These are phyloP conservation scores for Alternaria conjuncta DNA, from an alignment of 2,329 filamentous ascomycete species.

Conservation along the genomic window DNA sequence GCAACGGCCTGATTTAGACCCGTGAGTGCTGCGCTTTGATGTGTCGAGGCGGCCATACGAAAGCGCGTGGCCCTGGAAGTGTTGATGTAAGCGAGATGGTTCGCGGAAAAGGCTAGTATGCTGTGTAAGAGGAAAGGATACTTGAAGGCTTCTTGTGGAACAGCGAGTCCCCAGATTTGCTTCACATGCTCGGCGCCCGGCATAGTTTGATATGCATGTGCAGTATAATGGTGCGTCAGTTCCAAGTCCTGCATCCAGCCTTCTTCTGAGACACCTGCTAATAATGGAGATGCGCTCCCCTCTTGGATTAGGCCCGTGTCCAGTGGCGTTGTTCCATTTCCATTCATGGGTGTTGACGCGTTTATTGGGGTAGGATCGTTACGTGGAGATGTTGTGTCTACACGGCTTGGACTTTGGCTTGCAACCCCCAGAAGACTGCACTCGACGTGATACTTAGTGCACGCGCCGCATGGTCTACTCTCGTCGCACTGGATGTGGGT, in stretches of 20 bases:
- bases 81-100: slow-evolving; percentile 42
- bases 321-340: background rate
- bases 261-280: background rate
- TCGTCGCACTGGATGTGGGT: slow-evolving; percentile 37
- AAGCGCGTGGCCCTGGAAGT: slow-evolving; percentile 25
- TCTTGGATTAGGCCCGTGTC: background rate
- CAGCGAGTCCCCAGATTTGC: slow-evolving; percentile 41
- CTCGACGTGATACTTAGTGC: slow-evolving; percentile 34
- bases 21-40: slow-evolving; percentile 34
- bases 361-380: background rate
- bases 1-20: slow-evolving; percentile 29
- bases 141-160: slow-evolving; percentile 44
- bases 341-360: slow-evolving; percentile 1
- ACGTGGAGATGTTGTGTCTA: background rate
- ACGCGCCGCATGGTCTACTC: slow-evolving; percentile 35
- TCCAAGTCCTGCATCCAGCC: slow-evolving; percentile 38
- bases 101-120: slow-evolving; percentile 48
- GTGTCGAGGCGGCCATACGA: slow-evolving; percentile 34
- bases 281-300: background rate
- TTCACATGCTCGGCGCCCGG: slow-evolving; percentile 30
- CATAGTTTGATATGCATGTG: slow-evolving; percentile 30
- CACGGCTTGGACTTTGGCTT: background rate
- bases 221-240: slow-evolving; percentile 39
- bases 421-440: slow-evolving; percentile 33
- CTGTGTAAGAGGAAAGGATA: slow-evolving; percentile 48